Evolutionary conservation across 129 eudicot genomes (phyloP), one percentile per base, ranked within the genome.

Genomic region (Arctium lappa): DNA sequence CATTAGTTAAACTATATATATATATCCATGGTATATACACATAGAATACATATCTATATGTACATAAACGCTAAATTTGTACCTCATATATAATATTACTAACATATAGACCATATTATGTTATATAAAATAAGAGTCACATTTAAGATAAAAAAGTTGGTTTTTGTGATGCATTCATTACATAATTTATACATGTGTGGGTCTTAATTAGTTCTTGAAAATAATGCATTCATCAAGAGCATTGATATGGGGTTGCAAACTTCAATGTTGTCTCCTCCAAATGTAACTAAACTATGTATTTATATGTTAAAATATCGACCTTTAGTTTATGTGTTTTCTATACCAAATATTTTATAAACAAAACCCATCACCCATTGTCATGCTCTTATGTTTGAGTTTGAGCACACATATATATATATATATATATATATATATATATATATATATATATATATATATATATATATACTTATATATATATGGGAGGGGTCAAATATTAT

Each of bases 241-340:
- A 46, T 74, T 48, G 68, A 65, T 79, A 79, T 63, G 81, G 31
- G 0, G 33, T 81, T 85, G 75, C 82, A 76, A 72, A 79, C 80
- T 75, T 88, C 90, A 80, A 90, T 81, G 87, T 13, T 53, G 90
- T 88, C 88, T 79, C 91, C 82, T 71, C 78, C 83, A 56, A 79
- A 77, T 69, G 85, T 79, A 82, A 77, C 76, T 75, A 74, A 73
- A 74, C 73, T 74, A 62, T 60, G 65, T 56, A 53, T 53, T 9
- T 56, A 56, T 73, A 60, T 81, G 74, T 74, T 74, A 60, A 62
- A 34, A 39, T 74, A 69, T 74, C 74, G 80, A 74, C 85, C 66
- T 76, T 70, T 53, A 44, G 34, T 75, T 75, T 44, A 72, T 80
- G 37, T 11, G 8, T n/a, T 15, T 15, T 56, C 2, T 4, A n/a